These are phyloP conservation scores for Lenzites betulinus DNA, from an alignment of 768 basidiomycete species.

Conservation along the genomic window DNA sequence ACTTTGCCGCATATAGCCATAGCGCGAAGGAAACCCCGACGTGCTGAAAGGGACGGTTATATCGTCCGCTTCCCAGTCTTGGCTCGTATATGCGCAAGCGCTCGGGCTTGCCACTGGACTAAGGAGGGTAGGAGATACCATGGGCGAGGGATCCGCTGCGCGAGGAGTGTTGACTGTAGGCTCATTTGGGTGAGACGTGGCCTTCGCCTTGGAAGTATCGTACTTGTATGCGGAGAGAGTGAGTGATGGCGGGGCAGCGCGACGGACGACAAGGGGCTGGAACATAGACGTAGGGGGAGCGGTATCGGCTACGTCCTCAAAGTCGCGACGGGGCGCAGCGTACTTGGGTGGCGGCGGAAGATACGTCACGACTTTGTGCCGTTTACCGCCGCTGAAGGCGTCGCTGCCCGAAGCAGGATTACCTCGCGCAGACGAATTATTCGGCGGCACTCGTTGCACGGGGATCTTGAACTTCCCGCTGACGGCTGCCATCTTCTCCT, in stretches of 20 bases:
- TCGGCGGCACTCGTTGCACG: not conserved
- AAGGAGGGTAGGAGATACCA: not conserved
- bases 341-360: conserved; percentile 8
- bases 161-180: not conserved
- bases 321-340: not conserved
- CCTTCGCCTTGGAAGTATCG: not conserved
- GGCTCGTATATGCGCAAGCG: not conserved
- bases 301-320: not conserved
- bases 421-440: not conserved
- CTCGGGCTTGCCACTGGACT: not conserved
- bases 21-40: conserved; percentile 5
- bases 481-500: not conserved
- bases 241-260: not conserved
- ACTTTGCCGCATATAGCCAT: conserved; percentile 5
- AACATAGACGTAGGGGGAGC: not conserved
- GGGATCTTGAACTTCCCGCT: conserved; percentile 8
- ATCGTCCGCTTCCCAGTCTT: not conserved
- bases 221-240: conserved; percentile 6
- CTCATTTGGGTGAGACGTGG: not conserved
- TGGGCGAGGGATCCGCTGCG: not conserved
- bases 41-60: conserved; percentile 1
- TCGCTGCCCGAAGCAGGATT: too few species aligned
- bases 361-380: not conserved
- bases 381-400: not conserved
- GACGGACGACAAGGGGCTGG: conserved; percentile 7